Percentiles rank a stretch among this genome's conserved stretches.
Conservation (phyloP, 208 protist genomes). For the Crithidia fasciculata region DNA sequence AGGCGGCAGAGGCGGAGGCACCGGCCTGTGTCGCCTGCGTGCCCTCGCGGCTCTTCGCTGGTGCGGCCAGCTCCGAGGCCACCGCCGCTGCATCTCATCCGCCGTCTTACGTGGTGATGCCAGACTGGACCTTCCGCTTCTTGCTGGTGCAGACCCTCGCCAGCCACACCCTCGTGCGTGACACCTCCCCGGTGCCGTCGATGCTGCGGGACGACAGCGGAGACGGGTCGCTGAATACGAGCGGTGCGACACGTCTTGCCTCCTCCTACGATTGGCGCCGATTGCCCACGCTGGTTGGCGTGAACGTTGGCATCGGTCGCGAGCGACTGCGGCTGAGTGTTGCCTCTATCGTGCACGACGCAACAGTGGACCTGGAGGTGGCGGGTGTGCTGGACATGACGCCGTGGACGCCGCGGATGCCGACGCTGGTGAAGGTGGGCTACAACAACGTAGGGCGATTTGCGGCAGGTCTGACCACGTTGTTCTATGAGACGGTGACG, state of each 20-base stretch:
- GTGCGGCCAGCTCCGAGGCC: no score
- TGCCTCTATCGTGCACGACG: conserved; percentile 77
- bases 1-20: neutral
- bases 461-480: conserved; percentile 63
- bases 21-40: conserved; percentile 18
- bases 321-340: conserved; percentile 70
- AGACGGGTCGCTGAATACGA: conserved; percentile 6
- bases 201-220: conserved; percentile 25
- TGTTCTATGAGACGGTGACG: conserved; percentile 58
- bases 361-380: conserved; percentile 60
- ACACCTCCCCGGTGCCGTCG: conserved; percentile 7
- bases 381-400: conserved; percentile 64
- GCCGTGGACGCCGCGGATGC: conserved; percentile 53
- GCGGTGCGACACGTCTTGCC: conserved; percentile 7
- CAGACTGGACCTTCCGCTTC: conserved; percentile 23
- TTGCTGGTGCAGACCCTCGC: conserved; percentile 57
- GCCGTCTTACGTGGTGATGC: conserved; percentile 21
- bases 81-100: neutral
- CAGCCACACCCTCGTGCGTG: conserved; percentile 33
- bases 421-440: conserved; percentile 71
- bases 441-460: conserved; percentile 70
- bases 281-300: conserved; percentile 65
- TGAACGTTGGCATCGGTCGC: conserved; percentile 50
- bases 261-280: conserved; percentile 55
- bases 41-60: neutral